Base-by-base conservation (phyloP, 2,329 filamentous ascomycete genomes). In the Rhinocladiella mackenziei region DNA sequence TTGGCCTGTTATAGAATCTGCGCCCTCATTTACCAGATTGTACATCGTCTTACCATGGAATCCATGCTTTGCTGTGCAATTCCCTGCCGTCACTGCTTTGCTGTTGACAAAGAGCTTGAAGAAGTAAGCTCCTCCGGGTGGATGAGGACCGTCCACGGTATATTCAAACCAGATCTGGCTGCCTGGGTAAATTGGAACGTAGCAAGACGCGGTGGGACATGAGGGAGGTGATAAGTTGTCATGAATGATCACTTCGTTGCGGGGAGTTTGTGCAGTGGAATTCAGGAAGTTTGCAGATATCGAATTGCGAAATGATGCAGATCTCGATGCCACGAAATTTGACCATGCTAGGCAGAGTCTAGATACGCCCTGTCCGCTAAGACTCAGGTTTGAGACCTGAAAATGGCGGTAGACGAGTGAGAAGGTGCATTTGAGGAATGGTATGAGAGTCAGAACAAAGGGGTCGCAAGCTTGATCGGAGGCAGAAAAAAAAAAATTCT, bases 121-220 rank as follows among this genome's bases (percentile, higher is more conserved):
- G 29, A 55, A 46, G 38, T 56, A 56, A 13, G 43, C 44, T 1
- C 46, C 51, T 15, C 39, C 52, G 2, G 48, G 47, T 29, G 56
- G 56, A 29, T 58, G 56, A 19, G 56, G 54, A n/a, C 53, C 52
- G 22, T 58, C 56, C 32, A 58, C 41, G 23, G 45, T 43, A 42
- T 58, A 56, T 31, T 58, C 54, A 35, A 56, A 52, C 56, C 54
- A 58, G 39, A 58, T 52, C 38, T 58, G 54, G 14, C 49, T 41
- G 28, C 54, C 54, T 4, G 56, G 48, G 18, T 55, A 49, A 32
- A 52, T 51, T 9, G 56, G 54, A 15, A 56, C 42, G 28, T 51
- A 52, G 30, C 50, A 55, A 11, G 50, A 49, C 4, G 41, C 46
- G 4, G 37, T 41, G 14, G 50, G 46, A 26, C 29, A 49, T n/a